Percentiles rank a stretch among this genome's conserved stretches.
These are phyloP conservation scores for Aciculoconidium aculeatum DNA, from an alignment of 805 yeast genomes.

Conservation along the genomic window DNA sequence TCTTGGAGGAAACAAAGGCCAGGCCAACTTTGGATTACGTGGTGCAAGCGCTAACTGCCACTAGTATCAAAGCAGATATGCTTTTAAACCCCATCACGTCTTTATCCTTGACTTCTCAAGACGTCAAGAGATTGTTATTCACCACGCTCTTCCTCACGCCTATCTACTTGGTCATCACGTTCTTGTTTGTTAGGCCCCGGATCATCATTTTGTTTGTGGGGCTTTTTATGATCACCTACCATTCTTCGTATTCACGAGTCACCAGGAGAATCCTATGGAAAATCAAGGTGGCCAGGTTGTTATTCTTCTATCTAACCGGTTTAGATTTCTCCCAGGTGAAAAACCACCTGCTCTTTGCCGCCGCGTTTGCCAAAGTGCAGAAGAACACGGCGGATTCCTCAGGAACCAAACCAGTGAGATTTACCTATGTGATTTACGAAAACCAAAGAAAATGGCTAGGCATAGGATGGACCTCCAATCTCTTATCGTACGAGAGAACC, in stretches of 20 bases:
- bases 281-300: constrained; percentile 59
- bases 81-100: constrained; percentile 75
- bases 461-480: constrained; percentile 93
- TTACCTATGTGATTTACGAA: constrained; percentile 88
- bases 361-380: constrained; percentile 51
- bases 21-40: constrained; percentile 86
- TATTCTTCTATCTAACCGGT: constrained; percentile 82
- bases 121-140: constrained; percentile 70
- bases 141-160: constrained; percentile 88
- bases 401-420: constrained; percentile 51
- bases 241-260: constrained; percentile 79
- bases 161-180: constrained; percentile 63
- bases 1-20: constrained; percentile 51
- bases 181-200: constrained; percentile 67
- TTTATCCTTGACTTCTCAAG: constrained; percentile 68
- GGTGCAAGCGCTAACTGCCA: constrained; percentile 66
- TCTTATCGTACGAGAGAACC: constrained; percentile 87
- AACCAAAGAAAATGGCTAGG: constrained; percentile 97
- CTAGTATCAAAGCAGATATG: constrained; percentile 71
- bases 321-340: constrained; percentile 56
- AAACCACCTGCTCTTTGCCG: constrained; percentile 45
- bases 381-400: constrained; percentile 23
- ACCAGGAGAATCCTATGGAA: constrained; percentile 84
- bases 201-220: constrained; percentile 56
- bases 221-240: constrained; percentile 65